A percentile compares a stretch with the other conserved stretches of the same genome.
Evolutionary conservation across 768 basidiomycete species (phyloP).

Genomic region (Jaapia argillacea): DNA sequence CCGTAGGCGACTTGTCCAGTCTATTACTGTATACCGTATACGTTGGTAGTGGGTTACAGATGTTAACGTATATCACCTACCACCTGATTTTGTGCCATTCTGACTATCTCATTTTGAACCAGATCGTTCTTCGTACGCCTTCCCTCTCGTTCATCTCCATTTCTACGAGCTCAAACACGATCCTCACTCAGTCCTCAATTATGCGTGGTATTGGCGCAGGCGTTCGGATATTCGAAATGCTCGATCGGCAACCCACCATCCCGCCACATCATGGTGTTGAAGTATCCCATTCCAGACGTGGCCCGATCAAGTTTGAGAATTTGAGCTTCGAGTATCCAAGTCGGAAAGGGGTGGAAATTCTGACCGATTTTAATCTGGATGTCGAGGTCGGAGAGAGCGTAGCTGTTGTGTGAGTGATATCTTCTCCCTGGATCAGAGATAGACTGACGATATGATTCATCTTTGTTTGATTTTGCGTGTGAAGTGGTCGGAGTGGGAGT

Average conservation of each 20-base stretch:
- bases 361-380: slow-evolving; percentile 76
- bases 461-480: neutral
- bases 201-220: slow-evolving; percentile 97
- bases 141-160: too few relatives aligned
- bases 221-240: slow-evolving; percentile 85
- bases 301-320: slow-evolving; percentile 70
- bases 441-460: slow-evolving; percentile 1
- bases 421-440: slow-evolving; percentile 2
- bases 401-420: slow-evolving; percentile 73
- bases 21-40: slow-evolving; percentile 87
- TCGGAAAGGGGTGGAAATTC: slow-evolving; percentile 67
- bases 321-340: slow-evolving; percentile 88
- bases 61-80: slow-evolving; percentile 51
- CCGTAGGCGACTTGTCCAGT: slow-evolving; percentile 87
- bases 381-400: slow-evolving; percentile 80
- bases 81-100: slow-evolving; percentile 1
- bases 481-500: slow-evolving; percentile 83
- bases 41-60: slow-evolving; percentile 71
- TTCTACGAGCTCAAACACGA: slow-evolving; percentile 2
- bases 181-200: slow-evolving; percentile 59
- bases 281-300: slow-evolving; percentile 47
- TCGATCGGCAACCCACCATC: slow-evolving; percentile 74
- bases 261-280: slow-evolving; percentile 50
- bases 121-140: slow-evolving; percentile 30
- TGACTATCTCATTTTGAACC: neutral